Conservation (phyloP, 371 early-diverging fungal species). For the Capillidium heterosporum region DNA sequence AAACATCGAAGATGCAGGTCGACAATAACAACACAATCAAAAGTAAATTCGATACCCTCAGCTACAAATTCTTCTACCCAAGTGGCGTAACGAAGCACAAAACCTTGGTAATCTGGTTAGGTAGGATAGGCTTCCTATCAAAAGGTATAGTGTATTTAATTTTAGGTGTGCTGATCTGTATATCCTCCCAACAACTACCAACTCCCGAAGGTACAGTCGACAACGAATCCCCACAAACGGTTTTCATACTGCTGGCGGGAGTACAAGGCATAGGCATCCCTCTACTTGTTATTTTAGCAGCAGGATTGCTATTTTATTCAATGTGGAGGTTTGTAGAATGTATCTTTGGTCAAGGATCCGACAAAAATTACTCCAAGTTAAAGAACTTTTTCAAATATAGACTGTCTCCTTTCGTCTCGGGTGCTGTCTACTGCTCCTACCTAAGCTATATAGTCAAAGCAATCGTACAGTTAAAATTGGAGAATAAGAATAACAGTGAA, state of each 20-base stretch:
- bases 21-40: too few relatives aligned
- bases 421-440: background rate
- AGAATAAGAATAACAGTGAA: background rate
- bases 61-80: too few relatives aligned
- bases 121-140: background rate
- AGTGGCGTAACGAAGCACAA: background rate
- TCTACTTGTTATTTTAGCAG: background rate
- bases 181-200: background rate
- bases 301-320: background rate
- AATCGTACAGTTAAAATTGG: background rate
- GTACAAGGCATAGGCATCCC: constrained; percentile 1
- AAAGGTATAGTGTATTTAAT: constrained; percentile 1
- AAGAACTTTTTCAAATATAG: constrained; percentile 5
- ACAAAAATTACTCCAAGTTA: background rate
- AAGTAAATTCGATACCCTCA: too few relatives aligned
- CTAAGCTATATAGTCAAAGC: background rate
- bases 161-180: background rate
- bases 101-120: background rate
- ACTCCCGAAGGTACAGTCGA: background rate
- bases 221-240: constrained; percentile 1
- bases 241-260: background rate
- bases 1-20: too few relatives aligned
- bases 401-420: constrained; percentile 1
- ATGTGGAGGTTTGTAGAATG: background rate
- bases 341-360: background rate